Evolutionary conservation across 768 basidiomycete species (phyloP).

Genomic region (Imleria badia): DNA sequence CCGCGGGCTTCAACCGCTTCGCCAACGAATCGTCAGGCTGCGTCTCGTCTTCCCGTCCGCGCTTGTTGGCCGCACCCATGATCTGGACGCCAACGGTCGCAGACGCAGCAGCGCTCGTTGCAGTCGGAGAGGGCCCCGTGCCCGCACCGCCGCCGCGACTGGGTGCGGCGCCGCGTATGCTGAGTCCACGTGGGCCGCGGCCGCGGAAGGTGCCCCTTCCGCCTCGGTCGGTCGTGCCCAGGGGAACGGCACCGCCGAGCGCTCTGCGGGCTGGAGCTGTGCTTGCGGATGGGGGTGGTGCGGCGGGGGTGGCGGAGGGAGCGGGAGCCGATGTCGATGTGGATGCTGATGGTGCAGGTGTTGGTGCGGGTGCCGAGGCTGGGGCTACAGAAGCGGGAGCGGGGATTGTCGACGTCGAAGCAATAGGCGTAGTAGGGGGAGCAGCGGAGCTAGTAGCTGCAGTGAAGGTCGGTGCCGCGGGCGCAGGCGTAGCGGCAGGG

Average conservation of each 20-base stretch:
- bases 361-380: background rate
- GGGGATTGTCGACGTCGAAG: conserved; percentile 22
- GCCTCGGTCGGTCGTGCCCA: conserved; percentile 29
- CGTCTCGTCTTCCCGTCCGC: conserved; percentile 57
- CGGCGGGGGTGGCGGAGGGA: conserved; percentile 20
- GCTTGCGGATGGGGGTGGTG: conserved; percentile 24
- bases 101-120: conserved; percentile 21
- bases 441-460: conserved; percentile 11
- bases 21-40: conserved; percentile 56
- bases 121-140: conserved; percentile 19
- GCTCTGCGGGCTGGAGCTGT: conserved; percentile 33
- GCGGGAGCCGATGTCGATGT: background rate
- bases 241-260: conserved; percentile 29
- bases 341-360: conserved; percentile 18
- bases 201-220: conserved; percentile 38
- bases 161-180: conserved; percentile 32
- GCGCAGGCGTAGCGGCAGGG: conserved; percentile 27
- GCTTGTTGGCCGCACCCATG: conserved; percentile 64
- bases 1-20: conserved; percentile 65
- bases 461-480: conserved; percentile 8
- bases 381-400: conserved; percentile 8
- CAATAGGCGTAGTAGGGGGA: conserved; percentile 27
- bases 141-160: conserved; percentile 17
- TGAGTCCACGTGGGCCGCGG: conserved; percentile 26
- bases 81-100: conserved; percentile 50